Evolutionary conservation across 805 yeast genomes (phyloP), one percentile per base, ranked within the genome.

Genomic region (Tetrapisispora phaffii): DNA sequence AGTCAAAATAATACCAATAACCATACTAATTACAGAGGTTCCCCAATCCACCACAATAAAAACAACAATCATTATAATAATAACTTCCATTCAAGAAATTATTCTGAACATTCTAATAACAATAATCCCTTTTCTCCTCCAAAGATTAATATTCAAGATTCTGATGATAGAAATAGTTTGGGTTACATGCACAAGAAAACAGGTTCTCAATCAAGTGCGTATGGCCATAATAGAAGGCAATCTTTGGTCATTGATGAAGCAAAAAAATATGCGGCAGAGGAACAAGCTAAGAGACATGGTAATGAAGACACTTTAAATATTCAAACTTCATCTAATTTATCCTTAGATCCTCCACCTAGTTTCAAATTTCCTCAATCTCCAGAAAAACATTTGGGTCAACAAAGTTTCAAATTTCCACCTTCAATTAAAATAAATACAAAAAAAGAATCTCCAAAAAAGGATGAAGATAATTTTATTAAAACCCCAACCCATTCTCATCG

Each of bases 171-270:
- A 34, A 47, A 45, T 19, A 28, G 44, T 23, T 36, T 41, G 9
- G 48, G 37, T 32, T 52, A 52, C 48, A 51, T 69, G 15, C 80
- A 76, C 49, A 69, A 76, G 57, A 67, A 74, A 52, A 70, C 76
- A 0, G 79, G 74, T 38, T 75, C 75, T 5, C 63, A 63, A 39
- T 64, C 71, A 2, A 56, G 70, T 41, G 68, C 67, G n/a, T 67
- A 71, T 49, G 96, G 97, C 33, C 98, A 90, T 62, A 69, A 73
- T 4, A 80, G 98, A 69, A 79, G 98, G 62, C 97, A 93, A 62
- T 88, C 97, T 0, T 69, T 90, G 48, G 97, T 95, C 2, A 71
- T 90, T 45, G 80, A 80, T 44, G 98, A 90, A 66, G 98, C 97
- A 9, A 88, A 85, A 55, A 82, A 82, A 53, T 97, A 97, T 7